Base-by-base conservation (phyloP, 495 filamentous ascomycete genomes). In the Cercophora newfieldiana region DNA sequence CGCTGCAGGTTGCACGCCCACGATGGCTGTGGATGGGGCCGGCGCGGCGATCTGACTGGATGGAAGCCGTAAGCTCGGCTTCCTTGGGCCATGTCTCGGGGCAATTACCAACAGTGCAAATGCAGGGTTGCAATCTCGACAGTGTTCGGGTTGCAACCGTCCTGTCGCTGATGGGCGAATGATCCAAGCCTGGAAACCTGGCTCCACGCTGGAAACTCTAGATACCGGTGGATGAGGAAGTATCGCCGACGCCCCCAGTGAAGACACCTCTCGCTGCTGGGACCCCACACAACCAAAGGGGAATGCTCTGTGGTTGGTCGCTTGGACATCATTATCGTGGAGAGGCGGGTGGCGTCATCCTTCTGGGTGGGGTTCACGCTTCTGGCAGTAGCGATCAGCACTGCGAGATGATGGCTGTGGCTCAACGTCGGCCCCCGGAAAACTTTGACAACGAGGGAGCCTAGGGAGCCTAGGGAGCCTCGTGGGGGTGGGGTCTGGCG, bases 21-120 rank as follows among this genome's bases (percentile, higher is more conserved):
- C 21, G n/a, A 21, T 25, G 14, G 55, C 26, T 14, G 22, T 14
- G 29, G 25, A 58, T 58, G 22, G 55, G n/a, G 16, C 7, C 19
- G 33, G n/a, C 30, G 37, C 31, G 21, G 30, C 21, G n/a, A n/a
- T 30, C 2, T 25, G 33, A 25, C n/a, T n/a, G 58, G 33, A 28
- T 2, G 30, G 37, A 16, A 44, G 28, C 33, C 7, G 55, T 58
- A 30, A 60, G 58, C 58, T 44, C 29, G 19, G 58, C n/a, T 58
- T 58, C 10, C 55, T 28, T 14, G 29, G 26, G 30, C 29, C 58
- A 37, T 60, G 58, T 60, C 33, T 60, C 58, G 58, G 58, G 37
- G 30, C 31, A 60, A 60, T 60, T 60, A 48, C 31, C 29, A 33
- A 22, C 18, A 30, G 14, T 25, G n/a, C 12, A 14, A 19, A 58